phyloP scores from a whole-genome alignment of 1,284 basidiomycete genomes.

The Ceratobasidium sp. region DNA sequence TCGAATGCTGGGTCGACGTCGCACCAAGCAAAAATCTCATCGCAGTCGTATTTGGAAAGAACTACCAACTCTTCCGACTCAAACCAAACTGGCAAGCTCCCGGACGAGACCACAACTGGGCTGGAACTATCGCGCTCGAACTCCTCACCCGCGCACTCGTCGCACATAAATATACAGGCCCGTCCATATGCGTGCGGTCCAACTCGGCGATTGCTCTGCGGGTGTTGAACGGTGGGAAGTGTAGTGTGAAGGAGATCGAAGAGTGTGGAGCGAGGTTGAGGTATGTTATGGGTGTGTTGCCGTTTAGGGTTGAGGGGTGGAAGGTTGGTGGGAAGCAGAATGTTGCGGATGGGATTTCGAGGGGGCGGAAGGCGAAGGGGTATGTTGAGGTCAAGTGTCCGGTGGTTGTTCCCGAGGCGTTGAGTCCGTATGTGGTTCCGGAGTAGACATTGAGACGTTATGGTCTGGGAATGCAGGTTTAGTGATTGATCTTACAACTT shows the following conservation, averaged over 20 bases:
- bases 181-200: constrained; percentile 1
- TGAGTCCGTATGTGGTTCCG: constrained; percentile 13
- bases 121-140: constrained; percentile 32
- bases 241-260: constrained; percentile 22
- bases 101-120: constrained; percentile 32
- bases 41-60: constrained; percentile 26
- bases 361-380: constrained; percentile 7
- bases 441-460: neutral
- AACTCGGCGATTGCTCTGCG: constrained; percentile 27
- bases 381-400: constrained; percentile 1
- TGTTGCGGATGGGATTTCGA: constrained; percentile 12
- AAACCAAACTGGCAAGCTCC: constrained; percentile 26
- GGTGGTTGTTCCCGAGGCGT: constrained; percentile 8
- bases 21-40: constrained; percentile 7
- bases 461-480: too few relatives aligned
- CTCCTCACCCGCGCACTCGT: constrained; percentile 22
- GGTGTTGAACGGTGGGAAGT: constrained; percentile 17
- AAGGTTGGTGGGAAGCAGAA: constrained; percentile 28
- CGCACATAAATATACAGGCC: constrained; percentile 11
- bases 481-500: too few relatives aligned
- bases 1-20: constrained; percentile 33
- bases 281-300: neutral
- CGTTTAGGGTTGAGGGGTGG: constrained; percentile 18
- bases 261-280: constrained; percentile 17
- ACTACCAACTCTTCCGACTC: constrained; percentile 25